Base-by-base conservation (phyloP, 345 rosid species). In the Populus tremula region DNA sequence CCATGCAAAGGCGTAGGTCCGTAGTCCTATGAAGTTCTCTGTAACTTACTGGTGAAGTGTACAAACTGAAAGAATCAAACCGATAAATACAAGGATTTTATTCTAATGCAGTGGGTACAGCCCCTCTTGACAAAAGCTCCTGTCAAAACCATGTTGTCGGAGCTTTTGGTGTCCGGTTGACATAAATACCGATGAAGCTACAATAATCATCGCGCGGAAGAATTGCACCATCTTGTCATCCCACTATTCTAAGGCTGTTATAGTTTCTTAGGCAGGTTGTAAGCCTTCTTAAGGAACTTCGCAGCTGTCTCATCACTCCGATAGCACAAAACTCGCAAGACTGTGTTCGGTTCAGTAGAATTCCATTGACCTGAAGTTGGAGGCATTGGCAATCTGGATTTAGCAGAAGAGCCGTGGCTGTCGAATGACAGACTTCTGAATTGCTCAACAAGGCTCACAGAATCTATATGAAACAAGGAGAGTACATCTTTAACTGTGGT, bases 201-300 rank as follows among this genome's bases (percentile, higher is more conserved):
- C 47, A 50, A 53, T 14, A 62, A 53, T 62, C 18, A 36, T 54
- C 33, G 63, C 14, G 13, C n/a, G 2, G 25, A 64, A 39, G 41
- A 47, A 72, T 27, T 31, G 56, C 62, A 63, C 9, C 73, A 50
- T 23, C 20, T 78, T 64, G 12, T 6, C 27, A n/a, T 64, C 41
- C 36, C 73, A 54, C 45, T 17, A 8, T 13, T 35, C 50, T 14
- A 47, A 50, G 67, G 5, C 39, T 54, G 38, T 83, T 74, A 86
- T 27, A 91, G 88, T 85, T 91, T 95, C 87, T 82, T 95, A 2
- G 99, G 98, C 86, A 93, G 87, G 86, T 82, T 70, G 62, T 82
- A 82, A 20, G 78, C 70, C 69, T 77, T 82, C 72, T 74, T 82
- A 50, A 82, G 81, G 75, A 82, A 82, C 75, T 69, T 82, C 1